phyloP scores from a whole-genome alignment of 768 basidiomycete genomes.

The Hydnum rufescens region DNA sequence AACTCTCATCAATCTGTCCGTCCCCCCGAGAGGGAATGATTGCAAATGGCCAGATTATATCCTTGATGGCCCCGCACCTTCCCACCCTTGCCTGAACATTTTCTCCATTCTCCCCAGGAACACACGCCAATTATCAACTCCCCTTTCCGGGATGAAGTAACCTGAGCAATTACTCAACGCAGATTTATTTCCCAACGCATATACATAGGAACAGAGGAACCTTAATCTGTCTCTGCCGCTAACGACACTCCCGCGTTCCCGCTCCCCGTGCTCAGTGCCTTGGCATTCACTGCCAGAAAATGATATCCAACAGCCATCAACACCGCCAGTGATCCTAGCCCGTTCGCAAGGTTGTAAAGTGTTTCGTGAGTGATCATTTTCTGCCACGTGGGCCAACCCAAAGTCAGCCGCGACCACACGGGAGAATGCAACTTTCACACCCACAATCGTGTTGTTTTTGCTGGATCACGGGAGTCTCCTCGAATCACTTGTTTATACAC shows the following conservation, averaged over 20 bases:
- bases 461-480: too few relatives aligned
- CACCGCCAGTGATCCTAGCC: constrained; percentile 72
- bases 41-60: too few relatives aligned
- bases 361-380: constrained; percentile 65
- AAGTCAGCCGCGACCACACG: too few relatives aligned
- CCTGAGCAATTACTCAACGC: too few relatives aligned
- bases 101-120: neutral
- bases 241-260: neutral
- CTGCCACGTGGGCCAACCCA: too few relatives aligned
- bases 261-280: constrained; percentile 9
- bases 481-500: too few relatives aligned
- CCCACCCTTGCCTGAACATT: too few relatives aligned
- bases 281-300: constrained; percentile 69
- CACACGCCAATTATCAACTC: neutral
- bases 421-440: too few relatives aligned
- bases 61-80: too few relatives aligned
- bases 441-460: too few relatives aligned
- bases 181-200: neutral
- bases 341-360: constrained; percentile 63
- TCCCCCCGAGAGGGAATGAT: too few relatives aligned
- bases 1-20: too few relatives aligned
- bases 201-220: neutral
- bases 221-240: neutral
- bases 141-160: constrained; percentile 1
- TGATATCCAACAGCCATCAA: constrained; percentile 77